Conservation (phyloP, 2,329 filamentous ascomycete genomes). For the Xylaria sp. region DNA sequence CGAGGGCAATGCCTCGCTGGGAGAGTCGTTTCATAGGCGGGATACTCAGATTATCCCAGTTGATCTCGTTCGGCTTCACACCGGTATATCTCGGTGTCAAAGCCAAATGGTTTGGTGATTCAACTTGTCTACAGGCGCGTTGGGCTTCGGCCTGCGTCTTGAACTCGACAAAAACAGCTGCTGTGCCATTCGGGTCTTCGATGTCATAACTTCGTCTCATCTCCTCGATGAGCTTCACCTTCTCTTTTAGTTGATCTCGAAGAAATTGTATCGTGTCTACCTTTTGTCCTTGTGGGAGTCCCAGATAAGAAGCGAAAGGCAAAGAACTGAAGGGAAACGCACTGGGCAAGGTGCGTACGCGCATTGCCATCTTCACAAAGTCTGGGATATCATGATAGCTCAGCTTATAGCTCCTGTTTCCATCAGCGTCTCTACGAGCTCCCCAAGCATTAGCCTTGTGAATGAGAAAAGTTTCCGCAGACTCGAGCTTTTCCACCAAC, state of each 20-base stretch:
- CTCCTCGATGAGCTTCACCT: constrained; percentile 54
- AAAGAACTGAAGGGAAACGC: constrained; percentile 63
- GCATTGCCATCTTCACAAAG: constrained; percentile 41
- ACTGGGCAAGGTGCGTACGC: constrained; percentile 68
- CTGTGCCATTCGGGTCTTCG: constrained; percentile 50
- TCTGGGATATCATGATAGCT: constrained; percentile 43
- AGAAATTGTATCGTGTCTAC: constrained; percentile 92
- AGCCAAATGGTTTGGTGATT: constrained; percentile 42
- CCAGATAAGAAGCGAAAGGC: constrained; percentile 51
- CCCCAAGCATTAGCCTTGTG: constrained; percentile 74
- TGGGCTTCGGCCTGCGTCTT: constrained; percentile 84
- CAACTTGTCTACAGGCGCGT: constrained; percentile 74
- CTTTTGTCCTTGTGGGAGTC: constrained; percentile 66
- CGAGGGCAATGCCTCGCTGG: constrained; percentile 66
- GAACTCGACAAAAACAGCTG: constrained; percentile 95
- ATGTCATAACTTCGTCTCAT: constrained; percentile 49
- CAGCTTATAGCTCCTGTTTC: constrained; percentile 19
- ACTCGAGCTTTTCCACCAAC: constrained; percentile 81
- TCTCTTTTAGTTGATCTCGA: constrained; percentile 69
- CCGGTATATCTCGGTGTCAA: constrained; percentile 57
- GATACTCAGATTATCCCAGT: constrained; percentile 82
- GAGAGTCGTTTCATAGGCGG: constrained; percentile 49
- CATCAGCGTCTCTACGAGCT: constrained; percentile 50
- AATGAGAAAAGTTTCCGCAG: constrained; percentile 84
- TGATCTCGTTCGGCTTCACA: constrained; percentile 80